Conservation (phyloP, 805 yeast genomes). For the Zygoascus tannicola region DNA sequence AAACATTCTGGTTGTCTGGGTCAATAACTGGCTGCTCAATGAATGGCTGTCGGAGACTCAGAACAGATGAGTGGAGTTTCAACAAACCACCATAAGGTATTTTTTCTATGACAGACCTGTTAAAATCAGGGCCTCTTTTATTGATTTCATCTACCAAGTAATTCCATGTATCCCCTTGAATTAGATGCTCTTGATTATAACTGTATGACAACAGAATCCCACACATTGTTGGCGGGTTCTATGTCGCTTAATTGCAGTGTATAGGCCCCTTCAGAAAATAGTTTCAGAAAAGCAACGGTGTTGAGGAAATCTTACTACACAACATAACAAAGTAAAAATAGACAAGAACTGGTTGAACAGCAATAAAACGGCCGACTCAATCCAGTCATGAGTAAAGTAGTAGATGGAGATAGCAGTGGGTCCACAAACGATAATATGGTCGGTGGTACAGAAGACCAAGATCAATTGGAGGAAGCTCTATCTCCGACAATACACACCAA, state of each 20-base stretch:
- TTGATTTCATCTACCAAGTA: constrained; percentile 1
- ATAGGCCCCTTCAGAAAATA: no score
- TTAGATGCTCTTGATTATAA: not conserved
- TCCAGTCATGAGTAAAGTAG: no score
- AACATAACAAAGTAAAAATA: no score
- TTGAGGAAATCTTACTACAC: no score
- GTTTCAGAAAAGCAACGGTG: no score
- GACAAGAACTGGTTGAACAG: not conserved
- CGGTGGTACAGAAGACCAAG: not conserved
- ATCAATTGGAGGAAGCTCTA: constrained; percentile 12
- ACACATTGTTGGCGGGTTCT: constrained; percentile 9
- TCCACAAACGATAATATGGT: no score
- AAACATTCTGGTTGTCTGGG: constrained; percentile 22
- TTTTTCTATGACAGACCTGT: not conserved
- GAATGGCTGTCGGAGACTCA: constrained; percentile 73
- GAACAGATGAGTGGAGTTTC: constrained; percentile 52
- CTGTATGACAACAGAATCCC: constrained; percentile 10
- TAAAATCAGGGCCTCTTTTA: constrained; percentile 11
- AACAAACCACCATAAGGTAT: not conserved
- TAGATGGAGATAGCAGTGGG: no score
- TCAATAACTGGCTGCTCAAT: constrained; percentile 57
- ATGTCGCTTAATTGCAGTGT: no score
- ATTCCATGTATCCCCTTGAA: not conserved
- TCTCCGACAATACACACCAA: constrained; percentile 11
- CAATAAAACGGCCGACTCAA: not conserved